Percentiles rank a stretch among this genome's conserved stretches.
Conservation (phyloP, 108 stramenopile genomes). For the Fragilaria crotonensis region DNA sequence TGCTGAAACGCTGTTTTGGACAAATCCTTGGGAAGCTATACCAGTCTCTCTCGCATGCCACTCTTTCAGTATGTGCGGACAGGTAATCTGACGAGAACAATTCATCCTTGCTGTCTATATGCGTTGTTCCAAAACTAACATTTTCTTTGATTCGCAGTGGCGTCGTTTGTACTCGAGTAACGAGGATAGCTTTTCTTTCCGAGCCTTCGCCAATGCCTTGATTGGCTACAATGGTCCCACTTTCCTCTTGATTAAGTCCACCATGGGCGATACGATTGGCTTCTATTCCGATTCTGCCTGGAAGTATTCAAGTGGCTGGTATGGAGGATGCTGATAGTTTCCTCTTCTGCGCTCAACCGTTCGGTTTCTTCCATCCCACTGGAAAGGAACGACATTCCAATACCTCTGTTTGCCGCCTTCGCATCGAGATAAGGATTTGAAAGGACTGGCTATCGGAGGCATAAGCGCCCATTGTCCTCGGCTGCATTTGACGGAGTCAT, state of each 20-base stretch:
- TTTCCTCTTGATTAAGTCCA: conserved; percentile 16
- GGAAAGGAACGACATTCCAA: neutral
- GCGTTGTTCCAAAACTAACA: conserved; percentile 3
- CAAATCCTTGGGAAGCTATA: conserved; percentile 1
- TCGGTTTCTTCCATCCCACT: neutral
- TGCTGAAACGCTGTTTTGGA: conserved; percentile 3
- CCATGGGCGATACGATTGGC: conserved; percentile 13
- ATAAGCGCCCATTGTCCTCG: conserved; percentile 15
- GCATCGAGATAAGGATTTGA: neutral
- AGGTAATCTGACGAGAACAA: neutral
- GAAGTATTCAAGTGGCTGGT: conserved; percentile 5
- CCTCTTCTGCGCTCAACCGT: neutral
- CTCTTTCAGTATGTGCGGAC: neutral
- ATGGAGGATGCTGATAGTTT: conserved; percentile 2
- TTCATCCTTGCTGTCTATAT: neutral
- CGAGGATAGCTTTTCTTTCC: conserved; percentile 24
- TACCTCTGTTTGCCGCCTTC: conserved; percentile 2
- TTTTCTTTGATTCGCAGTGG: conserved; percentile 4
- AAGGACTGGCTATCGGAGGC: conserved; percentile 29
- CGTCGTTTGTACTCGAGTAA: conserved; percentile 17
- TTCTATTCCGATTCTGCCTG: conserved; percentile 21
- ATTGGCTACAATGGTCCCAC: conserved; percentile 23
- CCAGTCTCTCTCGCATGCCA: conserved; percentile 1
- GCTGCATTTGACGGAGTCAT: conserved; percentile 30
- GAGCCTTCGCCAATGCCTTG: conserved; percentile 15